Evolutionary conservation across 768 basidiomycete species (phyloP), one percentile per base, ranked within the genome.

Genomic region (Grammothele lineata): DNA sequence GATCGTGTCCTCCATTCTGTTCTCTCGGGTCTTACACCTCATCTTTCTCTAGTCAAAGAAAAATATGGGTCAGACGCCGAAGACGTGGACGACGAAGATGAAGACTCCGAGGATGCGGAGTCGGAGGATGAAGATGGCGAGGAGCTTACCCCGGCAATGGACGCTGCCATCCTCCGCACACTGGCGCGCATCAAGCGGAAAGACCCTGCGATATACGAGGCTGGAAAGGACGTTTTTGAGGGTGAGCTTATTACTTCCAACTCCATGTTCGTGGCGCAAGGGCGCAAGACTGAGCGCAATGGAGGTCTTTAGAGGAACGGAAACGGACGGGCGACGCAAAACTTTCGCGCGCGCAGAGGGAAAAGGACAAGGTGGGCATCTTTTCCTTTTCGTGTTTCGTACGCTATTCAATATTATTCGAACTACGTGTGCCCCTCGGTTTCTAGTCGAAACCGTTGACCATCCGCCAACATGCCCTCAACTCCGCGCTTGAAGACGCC

Each of bases 51-150:
- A 92, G 91, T 93, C 41, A 87, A 90, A 67, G 87, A 86, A 44
- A 90, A 92, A 66, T 91, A 93, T 63, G 87, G 89, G 18, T 87
- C 86, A 0, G 85, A 88, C 59, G 69, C 67, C 32, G 81, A 83
- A 27, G 72, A 74, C 11, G 68, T 68, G 17, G 80, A 76, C 2
- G 72, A 72, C 3, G 70, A 66, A n/a, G 72, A 74, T 7, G 66
- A 69, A 6, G 85, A 87, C 59, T 87, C 84, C 0, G 87, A 91
- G 61, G 77, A 78, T 23, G 84, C 80, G 35, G 89, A 92, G 57
- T 81, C 81, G 2, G 94, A 98, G 61, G 94, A 98, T 62, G 89
- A 93, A 60, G 88, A 95, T 47, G 96, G 93, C 12, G 91, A 92
- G 56, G 90, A 97, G 62, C 78, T 98, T 41, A 98, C 94, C 0